Percentiles rank a stretch among this genome's conserved stretches.
These are phyloP conservation scores for Macrolepiota fuliginosa DNA, from an alignment of 768 basidiomycete genomes.

Conservation along the genomic window DNA sequence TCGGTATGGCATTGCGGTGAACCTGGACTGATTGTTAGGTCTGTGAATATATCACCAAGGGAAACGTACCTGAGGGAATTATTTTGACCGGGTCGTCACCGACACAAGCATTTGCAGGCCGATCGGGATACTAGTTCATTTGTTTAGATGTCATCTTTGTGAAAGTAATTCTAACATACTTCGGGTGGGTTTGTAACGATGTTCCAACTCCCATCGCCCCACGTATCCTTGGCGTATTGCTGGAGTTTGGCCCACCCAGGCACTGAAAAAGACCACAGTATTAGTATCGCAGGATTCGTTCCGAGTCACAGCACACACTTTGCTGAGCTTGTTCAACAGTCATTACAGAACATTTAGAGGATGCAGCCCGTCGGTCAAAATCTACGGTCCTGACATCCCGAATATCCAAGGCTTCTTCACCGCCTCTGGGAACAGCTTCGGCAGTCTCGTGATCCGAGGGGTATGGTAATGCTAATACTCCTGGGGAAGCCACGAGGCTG, in stretches of 20 bases:
- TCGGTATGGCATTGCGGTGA: neutral
- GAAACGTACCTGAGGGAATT: neutral
- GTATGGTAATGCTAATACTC: neutral
- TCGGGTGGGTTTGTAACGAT: constrained; percentile 14
- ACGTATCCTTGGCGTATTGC: constrained; percentile 16
- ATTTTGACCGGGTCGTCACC: neutral
- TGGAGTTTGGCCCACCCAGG: constrained; percentile 14
- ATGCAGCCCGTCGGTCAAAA: neutral
- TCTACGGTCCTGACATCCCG: neutral
- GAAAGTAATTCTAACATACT: neutral
- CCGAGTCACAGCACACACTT: neutral
- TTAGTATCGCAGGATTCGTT: neutral
- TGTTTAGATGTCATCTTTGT: neutral
- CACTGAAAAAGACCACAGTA: neutral
- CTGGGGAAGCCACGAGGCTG: neutral
- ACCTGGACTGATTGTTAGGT: neutral
- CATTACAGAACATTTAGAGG: neutral
- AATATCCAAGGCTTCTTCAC: neutral
- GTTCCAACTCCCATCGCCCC: constrained; percentile 13
- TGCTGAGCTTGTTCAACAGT: neutral
- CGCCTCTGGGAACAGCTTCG: neutral
- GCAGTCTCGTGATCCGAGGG: neutral
- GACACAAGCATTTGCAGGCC: neutral
- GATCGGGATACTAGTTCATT: neutral
- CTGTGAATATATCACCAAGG: neutral